Evolutionary conservation across 176 grass and related monocot species (phyloP).

Genomic region (Avena atlantica): DNA sequence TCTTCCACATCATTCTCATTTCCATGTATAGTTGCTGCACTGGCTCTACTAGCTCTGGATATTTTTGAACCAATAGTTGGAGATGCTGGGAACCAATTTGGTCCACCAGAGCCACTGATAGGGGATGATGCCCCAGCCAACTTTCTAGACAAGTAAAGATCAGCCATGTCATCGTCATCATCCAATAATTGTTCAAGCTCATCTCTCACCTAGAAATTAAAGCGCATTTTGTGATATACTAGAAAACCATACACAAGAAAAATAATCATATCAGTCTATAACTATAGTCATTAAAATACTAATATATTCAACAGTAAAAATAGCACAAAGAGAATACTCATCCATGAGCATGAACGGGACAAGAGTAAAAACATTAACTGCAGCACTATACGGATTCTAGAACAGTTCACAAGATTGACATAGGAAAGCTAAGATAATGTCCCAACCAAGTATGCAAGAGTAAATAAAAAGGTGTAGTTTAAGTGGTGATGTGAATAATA

Average conservation of each 20-base stretch:
- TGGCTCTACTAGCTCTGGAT: constrained; percentile 93
- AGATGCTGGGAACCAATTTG: constrained; percentile 83
- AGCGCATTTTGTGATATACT: constrained; percentile 38
- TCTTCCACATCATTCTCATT: constrained; percentile 99
- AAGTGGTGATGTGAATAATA: neutral
- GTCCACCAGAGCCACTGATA: constrained; percentile 77
- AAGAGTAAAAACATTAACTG: constrained; percentile 23
- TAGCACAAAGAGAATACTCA: neutral
- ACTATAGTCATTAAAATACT: neutral
- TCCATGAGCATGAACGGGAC: neutral
- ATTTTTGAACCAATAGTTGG: constrained; percentile 97
- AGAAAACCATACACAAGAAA: constrained; percentile 28
- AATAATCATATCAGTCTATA: neutral
- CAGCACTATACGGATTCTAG: neutral
- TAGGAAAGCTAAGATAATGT: constrained; percentile 15
- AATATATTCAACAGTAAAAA: constrained; percentile 28
- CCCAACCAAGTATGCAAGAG: constrained; percentile 10
- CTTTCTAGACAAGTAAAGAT: constrained; percentile 99
- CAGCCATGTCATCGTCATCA: constrained; percentile 99
- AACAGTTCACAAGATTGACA: neutral
- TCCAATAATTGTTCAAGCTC: constrained; percentile 99
- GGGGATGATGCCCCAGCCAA: constrained; percentile 82
- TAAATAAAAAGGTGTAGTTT: neutral
- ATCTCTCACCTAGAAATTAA: constrained; percentile 84
- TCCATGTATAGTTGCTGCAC: constrained; percentile 89